Evolutionary conservation across 495 filamentous ascomycete genomes (phyloP).

Genomic region (Podospora appendiculata): DNA sequence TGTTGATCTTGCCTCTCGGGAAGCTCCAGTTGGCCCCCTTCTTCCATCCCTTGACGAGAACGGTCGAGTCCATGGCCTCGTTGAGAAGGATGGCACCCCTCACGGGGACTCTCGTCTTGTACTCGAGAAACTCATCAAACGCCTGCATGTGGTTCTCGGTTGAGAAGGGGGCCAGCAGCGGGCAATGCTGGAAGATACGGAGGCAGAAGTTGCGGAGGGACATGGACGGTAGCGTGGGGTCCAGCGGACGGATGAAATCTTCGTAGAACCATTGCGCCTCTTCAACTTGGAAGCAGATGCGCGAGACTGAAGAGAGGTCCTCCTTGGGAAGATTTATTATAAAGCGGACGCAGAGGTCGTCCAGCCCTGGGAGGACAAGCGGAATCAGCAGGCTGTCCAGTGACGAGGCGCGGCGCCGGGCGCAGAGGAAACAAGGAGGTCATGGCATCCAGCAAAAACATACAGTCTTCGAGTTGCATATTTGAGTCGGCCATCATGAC

Average conservation of each 20-base stretch:
- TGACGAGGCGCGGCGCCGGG: too few species aligned
- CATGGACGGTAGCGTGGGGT: constrained; percentile 77
- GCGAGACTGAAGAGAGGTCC: constrained; percentile 81
- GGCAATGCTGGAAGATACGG: constrained; percentile 87
- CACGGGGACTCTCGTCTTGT: constrained; percentile 91
- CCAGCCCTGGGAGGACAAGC: constrained; percentile 57
- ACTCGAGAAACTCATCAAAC: constrained; percentile 81
- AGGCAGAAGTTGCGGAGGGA: constrained; percentile 74
- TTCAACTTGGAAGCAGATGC: constrained; percentile 96
- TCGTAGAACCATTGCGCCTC: constrained; percentile 99
- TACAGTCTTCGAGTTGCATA: constrained; percentile 85
- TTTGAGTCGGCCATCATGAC: constrained; percentile 68
- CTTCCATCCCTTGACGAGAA: constrained; percentile 96
- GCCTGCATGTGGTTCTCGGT: constrained; percentile 68
- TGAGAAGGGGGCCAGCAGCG: constrained; percentile 73
- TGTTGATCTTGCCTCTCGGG: constrained; percentile 93
- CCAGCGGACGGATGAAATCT: constrained; percentile 90
- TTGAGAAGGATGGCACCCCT: constrained; percentile 90
- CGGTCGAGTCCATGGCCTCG: constrained; percentile 78
- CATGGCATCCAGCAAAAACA: constrained; percentile 22
- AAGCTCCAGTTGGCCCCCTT: constrained; percentile 96
- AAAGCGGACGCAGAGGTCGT: constrained; percentile 91
- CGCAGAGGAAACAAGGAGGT: too few species aligned
- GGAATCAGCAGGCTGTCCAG: constrained; percentile 16
- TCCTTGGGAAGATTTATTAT: constrained; percentile 90